A percentile compares a stretch with the other conserved stretches of the same genome.
Conservation (phyloP, 78 protist species). For the Polysphondylium violaceum region DNA sequence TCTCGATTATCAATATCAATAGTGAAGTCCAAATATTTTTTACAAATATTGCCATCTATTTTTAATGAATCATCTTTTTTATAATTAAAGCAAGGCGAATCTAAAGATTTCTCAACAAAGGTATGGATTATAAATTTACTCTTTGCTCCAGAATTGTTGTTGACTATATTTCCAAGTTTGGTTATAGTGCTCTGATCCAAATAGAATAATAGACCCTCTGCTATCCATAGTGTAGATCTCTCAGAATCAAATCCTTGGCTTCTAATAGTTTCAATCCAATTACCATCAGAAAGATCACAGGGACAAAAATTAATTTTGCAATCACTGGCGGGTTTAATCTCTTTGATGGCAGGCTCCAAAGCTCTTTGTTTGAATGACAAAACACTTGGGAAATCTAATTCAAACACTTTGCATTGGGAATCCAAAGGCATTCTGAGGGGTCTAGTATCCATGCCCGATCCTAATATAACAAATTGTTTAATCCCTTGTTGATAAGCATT, state of each 20-base stretch:
- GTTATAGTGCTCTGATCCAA: neutral
- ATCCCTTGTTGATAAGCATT: too few relatives aligned
- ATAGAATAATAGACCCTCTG: conserved; percentile 58
- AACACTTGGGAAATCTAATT: conserved; percentile 38
- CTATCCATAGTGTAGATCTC: conserved; percentile 34
- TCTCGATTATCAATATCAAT: too few relatives aligned
- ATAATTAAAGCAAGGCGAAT: too few relatives aligned
- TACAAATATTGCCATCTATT: too few relatives aligned
- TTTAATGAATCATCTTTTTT: too few relatives aligned
- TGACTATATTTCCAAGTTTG: neutral
- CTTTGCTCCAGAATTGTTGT: neutral
- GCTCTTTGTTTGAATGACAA: neutral
- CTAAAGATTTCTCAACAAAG: too few relatives aligned
- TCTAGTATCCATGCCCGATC: conserved; percentile 48
- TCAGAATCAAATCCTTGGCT: conserved; percentile 22
- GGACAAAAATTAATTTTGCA: conserved; percentile 1
- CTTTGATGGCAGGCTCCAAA: neutral
- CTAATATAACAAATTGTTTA: conserved; percentile 49
- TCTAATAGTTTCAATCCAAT: conserved; percentile 18
- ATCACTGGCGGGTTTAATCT: neutral
- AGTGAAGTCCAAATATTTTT: too few relatives aligned
- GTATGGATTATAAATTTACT: conserved; percentile 29
- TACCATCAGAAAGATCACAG: neutral
- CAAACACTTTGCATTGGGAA: conserved; percentile 1
- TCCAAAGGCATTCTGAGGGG: conserved; percentile 12